A percentile compares a stretch with the other conserved stretches of the same genome.
These are phyloP conservation scores for Calocybe indica DNA, from an alignment of 768 basidiomycete genomes.

Conservation along the genomic window DNA sequence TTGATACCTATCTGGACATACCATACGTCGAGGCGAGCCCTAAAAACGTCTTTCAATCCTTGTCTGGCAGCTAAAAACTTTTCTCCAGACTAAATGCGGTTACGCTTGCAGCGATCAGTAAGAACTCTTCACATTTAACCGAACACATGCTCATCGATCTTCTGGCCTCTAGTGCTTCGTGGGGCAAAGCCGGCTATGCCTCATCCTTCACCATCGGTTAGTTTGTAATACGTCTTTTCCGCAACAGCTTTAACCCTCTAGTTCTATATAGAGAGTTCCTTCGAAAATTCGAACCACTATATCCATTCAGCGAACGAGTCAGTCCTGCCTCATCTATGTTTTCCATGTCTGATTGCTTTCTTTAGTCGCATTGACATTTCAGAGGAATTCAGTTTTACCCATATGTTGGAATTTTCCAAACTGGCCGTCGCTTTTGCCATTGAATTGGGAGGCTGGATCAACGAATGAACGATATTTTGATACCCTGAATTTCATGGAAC, in stretches of 20 bases:
- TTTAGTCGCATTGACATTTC: constrained; percentile 78
- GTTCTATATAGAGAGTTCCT: constrained; percentile 49
- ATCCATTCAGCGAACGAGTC: constrained; percentile 83
- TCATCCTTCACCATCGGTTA: constrained; percentile 79
- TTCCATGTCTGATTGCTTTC: constrained; percentile 8
- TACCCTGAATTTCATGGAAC: too few relatives aligned
- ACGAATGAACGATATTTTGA: not conserved
- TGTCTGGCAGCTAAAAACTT: constrained; percentile 9
- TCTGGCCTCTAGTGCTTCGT: constrained; percentile 52
- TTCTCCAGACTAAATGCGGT: constrained; percentile 72
- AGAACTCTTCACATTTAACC: constrained; percentile 19
- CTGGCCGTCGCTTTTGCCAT: constrained; percentile 74
- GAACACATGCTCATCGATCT: constrained; percentile 21
- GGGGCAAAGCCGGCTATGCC: constrained; percentile 82
- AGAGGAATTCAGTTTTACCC: constrained; percentile 82
- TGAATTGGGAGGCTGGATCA: constrained; percentile 55
- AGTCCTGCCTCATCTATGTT: constrained; percentile 21
- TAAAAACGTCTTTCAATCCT: not conserved
- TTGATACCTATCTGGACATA: constrained; percentile 76
- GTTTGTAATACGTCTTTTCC: constrained; percentile 16
- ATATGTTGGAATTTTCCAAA: constrained; percentile 89
- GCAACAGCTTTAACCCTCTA: constrained; percentile 9
- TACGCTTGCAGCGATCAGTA: constrained; percentile 95
- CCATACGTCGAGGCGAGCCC: constrained; percentile 59
- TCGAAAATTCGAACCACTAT: constrained; percentile 73